Evolutionary conservation across 257 asterid genomes (phyloP).

Genomic region (Solanum stenotomum): DNA sequence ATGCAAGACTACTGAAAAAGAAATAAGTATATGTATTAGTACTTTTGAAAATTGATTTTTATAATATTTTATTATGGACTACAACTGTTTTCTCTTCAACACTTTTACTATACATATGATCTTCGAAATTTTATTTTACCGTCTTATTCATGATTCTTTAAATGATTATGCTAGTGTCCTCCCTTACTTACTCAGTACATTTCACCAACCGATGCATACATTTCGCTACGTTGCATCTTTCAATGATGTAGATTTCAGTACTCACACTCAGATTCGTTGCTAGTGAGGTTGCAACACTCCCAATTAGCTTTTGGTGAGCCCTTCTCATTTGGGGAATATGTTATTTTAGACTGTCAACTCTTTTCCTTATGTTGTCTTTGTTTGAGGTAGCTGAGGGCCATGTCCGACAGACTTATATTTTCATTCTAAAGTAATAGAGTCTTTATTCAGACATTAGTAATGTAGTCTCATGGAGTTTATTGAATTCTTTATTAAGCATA

Average conservation of each 20-base stretch:
- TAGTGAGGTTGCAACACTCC: neutral
- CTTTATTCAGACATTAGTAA: neutral
- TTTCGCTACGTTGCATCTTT: neutral
- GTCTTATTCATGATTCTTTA: no score
- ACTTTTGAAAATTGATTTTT: no score
- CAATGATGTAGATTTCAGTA: neutral
- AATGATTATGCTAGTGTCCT: no score
- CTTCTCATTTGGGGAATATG: neutral
- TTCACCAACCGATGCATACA: neutral
- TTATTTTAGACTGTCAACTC: no score
- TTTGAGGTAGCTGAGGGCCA: neutral
- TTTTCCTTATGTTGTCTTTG: neutral
- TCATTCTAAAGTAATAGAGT: neutral
- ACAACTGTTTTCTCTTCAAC: no score
- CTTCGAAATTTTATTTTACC: no score
- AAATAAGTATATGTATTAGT: no score
- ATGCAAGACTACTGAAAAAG: no score
- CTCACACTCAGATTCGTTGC: neutral
- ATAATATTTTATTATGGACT: no score
- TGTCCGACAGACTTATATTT: neutral
- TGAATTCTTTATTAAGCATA: no score
- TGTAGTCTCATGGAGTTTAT: neutral
- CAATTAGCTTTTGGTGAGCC: neutral
- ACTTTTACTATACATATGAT: no score
- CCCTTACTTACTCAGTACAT: neutral